A percentile compares a stretch with the other conserved stretches of the same genome.
These are phyloP conservation scores for Apiotrichum montevideense DNA, from an alignment of 1,284 basidiomycete species.

Conservation along the genomic window DNA sequence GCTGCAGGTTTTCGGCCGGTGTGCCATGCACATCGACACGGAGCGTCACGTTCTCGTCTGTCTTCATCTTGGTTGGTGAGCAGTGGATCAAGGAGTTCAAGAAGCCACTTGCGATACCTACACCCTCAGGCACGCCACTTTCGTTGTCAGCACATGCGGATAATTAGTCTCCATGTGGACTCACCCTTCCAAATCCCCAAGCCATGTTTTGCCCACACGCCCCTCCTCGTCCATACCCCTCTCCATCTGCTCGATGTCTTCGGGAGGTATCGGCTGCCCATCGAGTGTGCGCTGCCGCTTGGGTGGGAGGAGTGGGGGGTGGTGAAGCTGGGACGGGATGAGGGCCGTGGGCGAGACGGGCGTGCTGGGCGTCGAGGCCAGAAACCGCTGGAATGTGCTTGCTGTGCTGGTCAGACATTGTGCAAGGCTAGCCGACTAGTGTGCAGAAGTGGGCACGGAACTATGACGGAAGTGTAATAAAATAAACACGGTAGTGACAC, in stretches of 20 bases:
- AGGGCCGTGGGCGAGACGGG: slow-evolving; percentile 24
- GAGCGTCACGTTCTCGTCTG: slow-evolving; percentile 41
- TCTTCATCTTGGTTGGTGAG: slow-evolving; percentile 25
- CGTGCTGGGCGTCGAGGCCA: slow-evolving; percentile 19
- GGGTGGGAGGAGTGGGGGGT: background rate
- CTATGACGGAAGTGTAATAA: too few species aligned
- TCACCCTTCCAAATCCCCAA: slow-evolving; percentile 41
- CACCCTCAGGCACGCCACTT: slow-evolving; percentile 27
- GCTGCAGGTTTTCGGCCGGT: slow-evolving; percentile 51
- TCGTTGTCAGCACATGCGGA: background rate
- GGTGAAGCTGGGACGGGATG: slow-evolving; percentile 7
- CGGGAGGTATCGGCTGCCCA: slow-evolving; percentile 6
- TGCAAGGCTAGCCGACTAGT: too few species aligned
- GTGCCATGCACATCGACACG: slow-evolving; percentile 44
- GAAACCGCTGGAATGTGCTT: slow-evolving; percentile 24
- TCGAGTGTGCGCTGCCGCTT: slow-evolving; percentile 3
- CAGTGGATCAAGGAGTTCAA: background rate
- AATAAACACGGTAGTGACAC: too few species aligned
- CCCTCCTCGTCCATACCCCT: slow-evolving; percentile 28
- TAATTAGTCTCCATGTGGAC: slow-evolving; percentile 4
- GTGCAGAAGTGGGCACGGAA: too few species aligned
- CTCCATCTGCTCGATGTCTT: slow-evolving; percentile 20
- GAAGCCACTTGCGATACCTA: slow-evolving; percentile 3
- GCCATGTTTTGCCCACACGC: slow-evolving; percentile 35
- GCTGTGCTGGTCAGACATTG: slow-evolving; percentile 7